Evolutionary conservation across 192 early-diverging fungal genomes (phyloP).

Genomic region (Phycomyces nitens): DNA sequence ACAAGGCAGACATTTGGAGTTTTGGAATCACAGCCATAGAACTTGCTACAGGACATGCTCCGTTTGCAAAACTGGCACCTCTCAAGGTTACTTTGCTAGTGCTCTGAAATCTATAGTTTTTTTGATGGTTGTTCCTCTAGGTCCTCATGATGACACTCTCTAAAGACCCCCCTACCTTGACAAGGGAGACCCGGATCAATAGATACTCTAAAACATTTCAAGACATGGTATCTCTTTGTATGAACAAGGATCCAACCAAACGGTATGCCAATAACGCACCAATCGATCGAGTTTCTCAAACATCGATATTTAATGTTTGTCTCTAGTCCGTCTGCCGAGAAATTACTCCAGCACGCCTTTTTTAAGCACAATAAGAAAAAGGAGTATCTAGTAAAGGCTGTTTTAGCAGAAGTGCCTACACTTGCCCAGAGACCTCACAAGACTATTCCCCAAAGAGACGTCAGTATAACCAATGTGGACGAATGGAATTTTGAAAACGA

Average conservation of each 20-base stretch:
- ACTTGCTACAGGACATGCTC: conserved; percentile 82
- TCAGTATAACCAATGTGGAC: conserved; percentile 41
- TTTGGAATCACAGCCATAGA: conserved; percentile 90
- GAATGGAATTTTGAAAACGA: conserved; percentile 67
- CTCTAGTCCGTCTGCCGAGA: conserved; percentile 74
- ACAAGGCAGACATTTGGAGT: conserved; percentile 89
- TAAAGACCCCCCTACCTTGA: conserved; percentile 81
- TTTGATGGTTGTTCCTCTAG: conserved; percentile 26
- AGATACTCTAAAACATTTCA: conserved; percentile 76
- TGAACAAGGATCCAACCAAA: conserved; percentile 76
- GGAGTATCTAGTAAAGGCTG: conserved; percentile 54
- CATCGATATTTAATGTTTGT: not conserved
- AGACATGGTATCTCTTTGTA: conserved; percentile 82
- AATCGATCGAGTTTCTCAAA: too few species aligned
- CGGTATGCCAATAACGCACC: conserved; percentile 31
- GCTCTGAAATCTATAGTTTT: not conserved
- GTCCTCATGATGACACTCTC: conserved; percentile 85
- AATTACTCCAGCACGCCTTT: conserved; percentile 70
- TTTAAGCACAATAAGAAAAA: conserved; percentile 76
- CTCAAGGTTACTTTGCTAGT: conserved; percentile 54
- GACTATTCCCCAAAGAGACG: conserved; percentile 39
- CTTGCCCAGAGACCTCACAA: conserved; percentile 66
- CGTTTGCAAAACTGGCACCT: conserved; percentile 88
- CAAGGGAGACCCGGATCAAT: conserved; percentile 67
- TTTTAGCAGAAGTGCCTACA: conserved; percentile 66